Base-by-base conservation (phyloP, 116 monocot genomes). In the Zostera marina region DNA sequence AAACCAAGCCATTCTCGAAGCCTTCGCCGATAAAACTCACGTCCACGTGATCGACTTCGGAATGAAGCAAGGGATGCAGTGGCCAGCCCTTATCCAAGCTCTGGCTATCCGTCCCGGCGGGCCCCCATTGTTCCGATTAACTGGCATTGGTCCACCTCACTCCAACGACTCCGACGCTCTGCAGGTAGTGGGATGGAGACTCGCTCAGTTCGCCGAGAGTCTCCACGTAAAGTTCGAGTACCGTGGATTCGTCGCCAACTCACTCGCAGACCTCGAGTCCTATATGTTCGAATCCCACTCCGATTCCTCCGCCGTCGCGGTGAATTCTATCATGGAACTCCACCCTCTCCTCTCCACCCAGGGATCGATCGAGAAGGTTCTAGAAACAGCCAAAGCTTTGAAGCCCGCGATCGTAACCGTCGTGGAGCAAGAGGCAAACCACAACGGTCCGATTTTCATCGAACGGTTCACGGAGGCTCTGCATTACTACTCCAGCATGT, bases 401-500 rank as follows among this genome's bases (percentile, higher is more conserved):
- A 68, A 67, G 10, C 92, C 92, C 19, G 63, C 60, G 39, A 86
- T 92, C 63, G 63, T 92, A 11, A 83, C 86, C 41, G 56, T 86
- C 8, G 87, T 78, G 2, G 92, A 92, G 68, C 78, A 92, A 59
- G 92, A 92, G 54, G 77, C 87, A 23, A 83, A 72, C 72, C 83
- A 92, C 76, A 92, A 92, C 72, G 22, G 57, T 8, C 78, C 78
- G 3, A n/a, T 65, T 7, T 86, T 92, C 68, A 8, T 79, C 19
- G 81, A 82, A 0, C 71, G 82, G 40, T 87, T 87, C 76, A 87
- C 68, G 22, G 76, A 77, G 62, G 68, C 91, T 9, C 71, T 91
- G 3, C 86, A 85, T 66, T 91, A 82, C 77, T 91, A 91, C 71
- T 91, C 82, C 8, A 82, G 82, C 56, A 82, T 85, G 79, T 91